Evolutionary conservation across 2,329 filamentous ascomycete species (phyloP).

Genomic region (Paecilomyces niveus): DNA sequence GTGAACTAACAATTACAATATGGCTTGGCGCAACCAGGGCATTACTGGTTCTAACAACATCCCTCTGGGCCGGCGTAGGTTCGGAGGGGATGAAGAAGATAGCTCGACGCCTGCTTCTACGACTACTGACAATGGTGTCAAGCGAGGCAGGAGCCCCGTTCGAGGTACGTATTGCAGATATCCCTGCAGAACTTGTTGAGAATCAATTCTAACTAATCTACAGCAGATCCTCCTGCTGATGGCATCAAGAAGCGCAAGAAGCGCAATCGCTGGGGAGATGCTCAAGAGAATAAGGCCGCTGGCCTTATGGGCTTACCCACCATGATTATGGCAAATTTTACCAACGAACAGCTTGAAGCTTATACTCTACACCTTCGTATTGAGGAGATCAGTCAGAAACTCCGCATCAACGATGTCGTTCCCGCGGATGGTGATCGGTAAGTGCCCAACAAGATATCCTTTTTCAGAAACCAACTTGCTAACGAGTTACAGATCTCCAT

Average conservation of each 20-base stretch:
- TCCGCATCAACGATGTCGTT: constrained; percentile 97
- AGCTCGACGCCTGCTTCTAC: constrained; percentile 41
- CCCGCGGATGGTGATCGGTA: constrained; percentile 94
- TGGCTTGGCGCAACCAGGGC: constrained; percentile 64
- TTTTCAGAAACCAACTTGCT: constrained; percentile 9
- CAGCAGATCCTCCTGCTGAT: constrained; percentile 53
- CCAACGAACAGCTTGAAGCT: constrained; percentile 93
- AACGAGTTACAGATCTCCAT: constrained; percentile 65
- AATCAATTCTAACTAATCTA: constrained; percentile 16
- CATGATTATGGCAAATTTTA: constrained; percentile 96
- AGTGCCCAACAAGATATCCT: constrained; percentile 27
- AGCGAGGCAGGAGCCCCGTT: constrained; percentile 90
- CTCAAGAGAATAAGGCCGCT: constrained; percentile 95
- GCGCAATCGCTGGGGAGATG: constrained; percentile 97
- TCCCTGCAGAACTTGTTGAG: background rate
- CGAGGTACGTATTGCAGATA: constrained; percentile 51
- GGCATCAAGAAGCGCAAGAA: constrained; percentile 89
- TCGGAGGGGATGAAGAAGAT: constrained; percentile 58
- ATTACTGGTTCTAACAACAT: constrained; percentile 99
- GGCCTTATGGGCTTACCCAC: constrained; percentile 96
- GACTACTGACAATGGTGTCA: constrained; percentile 47
- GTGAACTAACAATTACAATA: constrained; percentile 21
- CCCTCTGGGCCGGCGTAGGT: constrained; percentile 77
- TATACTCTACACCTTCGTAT: constrained; percentile 95
- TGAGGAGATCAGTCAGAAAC: constrained; percentile 98